Conservation (phyloP, 257 asterid species). For the Prunella vulgaris region DNA sequence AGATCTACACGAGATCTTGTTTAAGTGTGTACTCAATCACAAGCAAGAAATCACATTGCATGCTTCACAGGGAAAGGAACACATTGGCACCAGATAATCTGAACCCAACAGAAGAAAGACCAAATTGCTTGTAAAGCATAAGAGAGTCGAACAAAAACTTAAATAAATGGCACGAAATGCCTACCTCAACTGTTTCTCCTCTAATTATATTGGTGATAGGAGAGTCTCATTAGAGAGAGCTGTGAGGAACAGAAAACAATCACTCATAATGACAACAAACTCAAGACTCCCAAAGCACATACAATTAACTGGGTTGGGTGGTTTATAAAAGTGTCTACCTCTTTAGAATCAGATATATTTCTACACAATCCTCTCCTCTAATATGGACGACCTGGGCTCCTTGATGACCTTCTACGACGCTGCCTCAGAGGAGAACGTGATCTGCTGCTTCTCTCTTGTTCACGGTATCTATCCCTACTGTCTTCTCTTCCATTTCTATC, state of each 20-base stretch:
- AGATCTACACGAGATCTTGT: slow-evolving; percentile 28
- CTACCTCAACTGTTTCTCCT: slow-evolving; percentile 85
- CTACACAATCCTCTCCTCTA: slow-evolving; percentile 41
- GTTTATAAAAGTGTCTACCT: slow-evolving; percentile 71
- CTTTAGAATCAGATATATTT: slow-evolving; percentile 59
- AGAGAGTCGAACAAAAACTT: slow-evolving; percentile 20
- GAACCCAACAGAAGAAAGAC: slow-evolving; percentile 18
- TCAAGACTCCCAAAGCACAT: slow-evolving; percentile 53
- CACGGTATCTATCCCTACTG: slow-evolving; percentile 60
- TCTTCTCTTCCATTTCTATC: slow-evolving; percentile 79
- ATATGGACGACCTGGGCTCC: slow-evolving; percentile 63
- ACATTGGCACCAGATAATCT: slow-evolving; percentile 28
- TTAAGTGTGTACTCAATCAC: slow-evolving; percentile 31
- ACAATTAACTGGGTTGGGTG: slow-evolving; percentile 39
- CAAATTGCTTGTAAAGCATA: slow-evolving; percentile 20
- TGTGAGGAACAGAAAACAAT: slow-evolving; percentile 83
- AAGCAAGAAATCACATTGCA: slow-evolving; percentile 33
- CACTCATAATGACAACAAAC: slow-evolving; percentile 56
- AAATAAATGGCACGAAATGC: slow-evolving; percentile 33
- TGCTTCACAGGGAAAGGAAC: slow-evolving; percentile 28
- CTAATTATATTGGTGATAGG: slow-evolving; percentile 69
- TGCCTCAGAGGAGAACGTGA: slow-evolving; percentile 78
- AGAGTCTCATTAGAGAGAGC: slow-evolving; percentile 78
- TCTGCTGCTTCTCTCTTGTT: slow-evolving; percentile 42
- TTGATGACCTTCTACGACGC: slow-evolving; percentile 56